Evolutionary conservation across 305 asterid species (phyloP).

Genomic region (Nicotiana rustica): DNA sequence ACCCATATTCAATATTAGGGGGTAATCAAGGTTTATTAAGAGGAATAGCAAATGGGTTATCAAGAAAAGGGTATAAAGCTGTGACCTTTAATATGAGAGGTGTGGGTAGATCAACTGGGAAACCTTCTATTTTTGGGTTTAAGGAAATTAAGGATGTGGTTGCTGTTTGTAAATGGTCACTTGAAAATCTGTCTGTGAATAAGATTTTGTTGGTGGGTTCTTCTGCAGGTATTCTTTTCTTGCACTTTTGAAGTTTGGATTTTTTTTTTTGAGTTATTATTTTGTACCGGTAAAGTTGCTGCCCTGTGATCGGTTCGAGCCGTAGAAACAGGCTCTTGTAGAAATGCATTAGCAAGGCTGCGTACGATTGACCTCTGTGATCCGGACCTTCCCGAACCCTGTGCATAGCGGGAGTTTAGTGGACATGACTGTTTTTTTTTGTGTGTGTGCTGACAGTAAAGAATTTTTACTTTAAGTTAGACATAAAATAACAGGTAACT

Average conservation of each 20-base stretch:
- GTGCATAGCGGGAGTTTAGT: too few relatives aligned
- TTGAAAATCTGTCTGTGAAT: slow-evolving; percentile 38
- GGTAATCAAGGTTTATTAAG: slow-evolving; percentile 56
- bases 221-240: slow-evolving; percentile 56
- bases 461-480: too few relatives aligned
- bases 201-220: slow-evolving; percentile 61
- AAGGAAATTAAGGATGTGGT: slow-evolving; percentile 54
- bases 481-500: too few relatives aligned
- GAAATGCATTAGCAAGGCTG: too few relatives aligned
- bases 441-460: too few relatives aligned
- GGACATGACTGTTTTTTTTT: too few relatives aligned
- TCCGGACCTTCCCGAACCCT: too few relatives aligned
- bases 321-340: too few relatives aligned
- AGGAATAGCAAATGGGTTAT: slow-evolving; percentile 58
- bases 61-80: slow-evolving; percentile 54
- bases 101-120: slow-evolving; percentile 59
- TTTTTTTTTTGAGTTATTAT: too few relatives aligned
- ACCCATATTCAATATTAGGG: slow-evolving; percentile 62
- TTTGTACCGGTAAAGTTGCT: too few relatives aligned
- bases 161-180: slow-evolving; percentile 63
- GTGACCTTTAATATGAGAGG: slow-evolving; percentile 72
- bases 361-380: too few relatives aligned
- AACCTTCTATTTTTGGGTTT: slow-evolving; percentile 56
- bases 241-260: background rate
- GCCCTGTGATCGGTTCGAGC: too few relatives aligned